Base-by-base conservation (phyloP, 129 eudicot genomes). In the Pulicaria dysenterica region DNA sequence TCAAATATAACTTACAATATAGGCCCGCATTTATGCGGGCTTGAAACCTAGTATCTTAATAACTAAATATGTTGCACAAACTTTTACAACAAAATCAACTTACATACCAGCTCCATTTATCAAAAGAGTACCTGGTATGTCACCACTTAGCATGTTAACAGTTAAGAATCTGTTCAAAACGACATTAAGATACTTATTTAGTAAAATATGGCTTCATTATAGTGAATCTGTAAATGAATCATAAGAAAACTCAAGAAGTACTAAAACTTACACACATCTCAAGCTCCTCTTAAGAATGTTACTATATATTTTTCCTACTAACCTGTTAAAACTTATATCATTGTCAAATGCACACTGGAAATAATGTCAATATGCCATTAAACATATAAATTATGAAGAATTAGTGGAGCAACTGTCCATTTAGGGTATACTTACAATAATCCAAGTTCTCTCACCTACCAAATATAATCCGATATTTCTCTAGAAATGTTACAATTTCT, bases 401-500 rank as follows among this genome's bases (percentile, higher is more conserved):
- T 13, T 38, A 17, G 34, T 46, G 19, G 58, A 41, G 62, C 11
- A 51, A 19, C 7, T 15, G 2, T 37, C 10, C 16, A 7, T n/a
- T 43, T 38, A 4, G 41, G 38, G 36, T 7, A 40, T 69, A 81
- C 98, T 89, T 77, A 92, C 98, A 92, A 42, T 73, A 75, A 56
- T 55, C 59, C 57, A 59, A 92, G 79, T 77, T 74, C 48, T 55
- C 80, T 73, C 87, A 87, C 58, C 65, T 50, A 79, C 95, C 94
- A 92, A 51, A 92, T 67, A 76, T 85, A 89, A 56, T 67, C 73
- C 34, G 98, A 96, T 53, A 92, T 66, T 70, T 69, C 85, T 75
- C 96, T 96, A 44, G 76, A 58, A 39, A 92, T 70, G 61, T 84
- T 87, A 78, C 98, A 89, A 77, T 82, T 92, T 79, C 98, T 92